These are phyloP conservation scores for Phylloporus arenicola DNA, from an alignment of 768 basidiomycete species.

Conservation along the genomic window DNA sequence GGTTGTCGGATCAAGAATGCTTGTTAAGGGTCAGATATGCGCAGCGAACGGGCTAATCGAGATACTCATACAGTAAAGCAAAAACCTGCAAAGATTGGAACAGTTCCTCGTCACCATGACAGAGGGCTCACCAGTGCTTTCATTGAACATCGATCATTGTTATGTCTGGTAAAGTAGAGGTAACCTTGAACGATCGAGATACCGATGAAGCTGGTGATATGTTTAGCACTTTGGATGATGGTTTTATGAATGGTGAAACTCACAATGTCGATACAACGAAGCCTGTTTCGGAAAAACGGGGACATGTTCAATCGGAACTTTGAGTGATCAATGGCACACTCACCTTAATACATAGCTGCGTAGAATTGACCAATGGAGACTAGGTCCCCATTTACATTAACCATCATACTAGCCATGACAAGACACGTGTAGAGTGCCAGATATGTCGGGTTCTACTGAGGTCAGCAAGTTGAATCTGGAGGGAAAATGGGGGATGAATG, in stretches of 20 bases:
- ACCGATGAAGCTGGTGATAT: slow-evolving; percentile 11
- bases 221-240: neutral
- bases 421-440: neutral
- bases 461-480: neutral
- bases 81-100: slow-evolving; percentile 4
- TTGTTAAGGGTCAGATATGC: slow-evolving; percentile 3
- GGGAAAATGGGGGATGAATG: neutral
- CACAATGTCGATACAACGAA: slow-evolving; percentile 14
- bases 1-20: slow-evolving; percentile 14
- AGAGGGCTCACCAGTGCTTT: slow-evolving; percentile 11
- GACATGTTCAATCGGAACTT: neutral
- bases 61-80: slow-evolving; percentile 10
- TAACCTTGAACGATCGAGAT: slow-evolving; percentile 20
- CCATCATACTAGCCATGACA: slow-evolving; percentile 2
- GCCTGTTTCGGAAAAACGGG: slow-evolving; percentile 1
- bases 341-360: slow-evolving; percentile 16
- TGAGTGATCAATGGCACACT: neutral
- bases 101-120: neutral
- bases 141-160: slow-evolving; percentile 10
- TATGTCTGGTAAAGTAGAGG: slow-evolving; percentile 13
- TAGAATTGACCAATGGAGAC: slow-evolving; percentile 8
- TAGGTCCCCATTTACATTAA: slow-evolving; percentile 1
- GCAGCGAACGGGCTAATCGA: neutral
- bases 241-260: neutral
- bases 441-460: neutral